Base-by-base conservation (phyloP, 345 rosid species). In the Schrenkiella parvula region DNA sequence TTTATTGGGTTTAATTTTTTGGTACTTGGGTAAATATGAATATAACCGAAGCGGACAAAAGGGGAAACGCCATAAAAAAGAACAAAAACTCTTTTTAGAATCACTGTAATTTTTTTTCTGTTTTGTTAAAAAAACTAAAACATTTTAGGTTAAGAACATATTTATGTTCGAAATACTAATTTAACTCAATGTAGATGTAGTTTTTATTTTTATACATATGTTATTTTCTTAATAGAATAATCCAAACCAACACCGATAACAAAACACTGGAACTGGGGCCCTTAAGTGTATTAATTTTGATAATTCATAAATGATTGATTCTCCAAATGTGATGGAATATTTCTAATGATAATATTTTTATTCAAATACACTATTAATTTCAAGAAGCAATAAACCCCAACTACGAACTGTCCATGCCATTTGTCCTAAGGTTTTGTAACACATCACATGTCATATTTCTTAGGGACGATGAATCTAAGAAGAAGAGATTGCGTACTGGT, bases 361-460 rank as follows among this genome's bases (percentile, higher is more conserved):
- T n/a, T 1, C 34, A 52, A 52, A 25, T 52, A 14, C 6, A 13
- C n/a, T 25, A 52, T 14, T 14, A 13, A 14, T 13, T 2, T 14
- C 5, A 52, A 47, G 50, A 47, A 59, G 21, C 39, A 35, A 29
- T 32, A 23, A 47, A 19, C 26, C 10, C 6, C 13, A 23, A 59
- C 38, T 66, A 13, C 15, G 29, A 71, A 58, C 25, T 38, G 62
- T 50, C 19, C 52, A 57, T 46, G 42, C 28, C 47, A 55, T 19
- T 64, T 55, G 65, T 73, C 64, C 9, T 17, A 23, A 54, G 21
- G 46, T 44, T 35, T 54, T 73, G 65, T 44, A 64, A 55, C 58
- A 54, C 58, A 73, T 31, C 71, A 73, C 71, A 64, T 55, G 65
- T 32, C 14, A 53, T 12, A 34, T 64, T 43, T 64, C 41, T 64